A percentile compares a stretch with the other conserved stretches of the same genome.
phyloP scores from a whole-genome alignment of 371 early-diverging fungal species.

The Mortierella sp. region DNA sequence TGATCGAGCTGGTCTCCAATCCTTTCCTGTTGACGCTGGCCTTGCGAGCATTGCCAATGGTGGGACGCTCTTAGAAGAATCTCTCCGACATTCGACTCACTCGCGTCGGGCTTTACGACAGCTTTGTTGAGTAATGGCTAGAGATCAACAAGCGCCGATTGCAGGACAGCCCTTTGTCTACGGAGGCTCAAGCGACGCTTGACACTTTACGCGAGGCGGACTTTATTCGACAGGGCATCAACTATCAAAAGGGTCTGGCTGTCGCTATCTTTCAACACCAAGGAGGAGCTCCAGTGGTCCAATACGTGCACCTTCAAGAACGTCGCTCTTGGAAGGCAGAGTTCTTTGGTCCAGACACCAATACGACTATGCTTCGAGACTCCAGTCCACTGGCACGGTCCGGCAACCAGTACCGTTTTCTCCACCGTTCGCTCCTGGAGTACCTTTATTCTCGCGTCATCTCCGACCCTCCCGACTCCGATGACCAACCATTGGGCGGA shows the following conservation, averaged over 20 bases:
- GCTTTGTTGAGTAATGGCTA: neutral
- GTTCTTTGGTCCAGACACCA: neutral
- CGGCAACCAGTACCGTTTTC: neutral
- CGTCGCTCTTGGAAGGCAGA: neutral
- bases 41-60: neutral
- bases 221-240: neutral
- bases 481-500: neutral
- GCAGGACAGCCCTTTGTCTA: neutral
- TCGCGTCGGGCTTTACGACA: neutral
- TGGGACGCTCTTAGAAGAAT: neutral
- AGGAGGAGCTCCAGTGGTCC: neutral
- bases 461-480: neutral
- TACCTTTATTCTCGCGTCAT: neutral
- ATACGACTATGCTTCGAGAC: neutral
- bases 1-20: neutral
- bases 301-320: neutral
- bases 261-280: neutral
- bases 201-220: neutral
- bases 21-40: neutral
- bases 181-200: neutral
- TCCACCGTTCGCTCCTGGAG: constrained; percentile 12
- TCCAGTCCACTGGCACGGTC: constrained; percentile 2
- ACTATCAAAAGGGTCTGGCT: neutral
- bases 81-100: neutral
- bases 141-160: neutral